Conservation (phyloP, 176 grass and related monocot species). For the Tillandsia fasciculata region DNA sequence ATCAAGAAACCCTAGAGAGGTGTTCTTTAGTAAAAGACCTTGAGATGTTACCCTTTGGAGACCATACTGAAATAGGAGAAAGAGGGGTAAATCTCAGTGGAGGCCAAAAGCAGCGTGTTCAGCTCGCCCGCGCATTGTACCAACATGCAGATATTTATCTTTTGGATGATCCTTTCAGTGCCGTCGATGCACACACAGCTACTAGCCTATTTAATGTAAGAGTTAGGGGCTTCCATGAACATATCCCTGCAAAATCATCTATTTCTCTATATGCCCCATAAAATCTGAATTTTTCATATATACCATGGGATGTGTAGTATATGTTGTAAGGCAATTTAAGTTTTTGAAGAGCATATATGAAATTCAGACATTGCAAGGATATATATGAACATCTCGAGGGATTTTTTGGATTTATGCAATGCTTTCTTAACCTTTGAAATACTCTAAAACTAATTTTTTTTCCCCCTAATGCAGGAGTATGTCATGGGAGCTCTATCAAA, state of each 20-base stretch:
- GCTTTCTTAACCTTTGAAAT: neutral
- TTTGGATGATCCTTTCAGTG: constrained; percentile 95
- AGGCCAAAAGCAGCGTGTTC: constrained; percentile 89
- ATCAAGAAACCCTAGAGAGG: constrained; percentile 53
- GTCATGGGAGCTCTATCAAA: constrained; percentile 66
- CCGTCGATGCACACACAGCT: constrained; percentile 85
- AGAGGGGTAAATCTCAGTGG: constrained; percentile 90
- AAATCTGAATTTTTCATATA: too few species aligned
- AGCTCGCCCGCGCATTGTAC: constrained; percentile 86
- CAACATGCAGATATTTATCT: constrained; percentile 82
- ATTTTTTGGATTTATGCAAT: neutral
- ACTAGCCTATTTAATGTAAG: constrained; percentile 80
- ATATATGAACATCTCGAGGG: too few species aligned
- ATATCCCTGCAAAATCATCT: neutral
- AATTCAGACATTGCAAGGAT: too few species aligned
- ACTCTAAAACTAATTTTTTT: constrained; percentile 2
- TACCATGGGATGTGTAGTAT: too few species aligned
- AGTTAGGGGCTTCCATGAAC: neutral
- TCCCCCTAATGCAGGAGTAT: constrained; percentile 48
- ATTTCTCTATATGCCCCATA: neutral
- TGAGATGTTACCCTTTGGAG: constrained; percentile 64
- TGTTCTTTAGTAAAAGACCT: constrained; percentile 79
- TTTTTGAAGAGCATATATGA: too few species aligned
- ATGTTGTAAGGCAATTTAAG: too few species aligned
- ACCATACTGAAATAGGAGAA: constrained; percentile 80